Evolutionary conservation across 139 green algal genomes (phyloP), one percentile per base, ranked within the genome.

Genomic region (Tetraselmis striata): DNA sequence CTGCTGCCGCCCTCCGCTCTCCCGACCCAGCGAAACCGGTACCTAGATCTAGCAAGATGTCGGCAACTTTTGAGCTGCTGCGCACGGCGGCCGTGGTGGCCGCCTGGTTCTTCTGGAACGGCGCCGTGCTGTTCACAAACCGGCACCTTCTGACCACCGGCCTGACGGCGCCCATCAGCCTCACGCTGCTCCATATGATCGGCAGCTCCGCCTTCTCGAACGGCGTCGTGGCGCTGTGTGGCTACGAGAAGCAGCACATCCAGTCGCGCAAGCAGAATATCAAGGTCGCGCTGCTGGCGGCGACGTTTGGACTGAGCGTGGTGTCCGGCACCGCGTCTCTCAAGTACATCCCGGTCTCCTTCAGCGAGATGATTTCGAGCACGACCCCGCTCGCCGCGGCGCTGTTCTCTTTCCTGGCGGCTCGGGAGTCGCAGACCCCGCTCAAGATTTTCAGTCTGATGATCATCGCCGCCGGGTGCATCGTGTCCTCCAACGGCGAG

Each of bases 341-440:
- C 29, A 79, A 74, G 80, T 84, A 76, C 80, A 84, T 84, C 75
- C 80, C 80, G 18, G 80, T 84, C 11, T 84, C 80, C 80, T 84
- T 84, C 59, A 80, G 59, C 30, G 30, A 84, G 75, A 45, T 45
- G 59, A 84, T 84, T 58, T n/a, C 31, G 29, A 27, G 25, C 18
- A 84, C 80, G 2, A 84, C 80, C 11, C 80, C 80, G 2, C 28
- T 80, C 30, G 80, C 80, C 28, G 80, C 80, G 5, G 80, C 80
- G 23, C 28, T 84, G 75, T 30, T 84, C 23, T 30, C 31, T 28
- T 76, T 29, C 80, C 80, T 59, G 30, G 29, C 23, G 29, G 2
- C 31, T 32, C 75, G 80, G 11, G 23, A 84, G 59, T 22, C 24
- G 11, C 30, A 84, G 59, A 45, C 23, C 5, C 23, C 2, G 28